These are phyloP conservation scores for Tremellales sp. DNA, from an alignment of 1,284 basidiomycete genomes.

Conservation along the genomic window DNA sequence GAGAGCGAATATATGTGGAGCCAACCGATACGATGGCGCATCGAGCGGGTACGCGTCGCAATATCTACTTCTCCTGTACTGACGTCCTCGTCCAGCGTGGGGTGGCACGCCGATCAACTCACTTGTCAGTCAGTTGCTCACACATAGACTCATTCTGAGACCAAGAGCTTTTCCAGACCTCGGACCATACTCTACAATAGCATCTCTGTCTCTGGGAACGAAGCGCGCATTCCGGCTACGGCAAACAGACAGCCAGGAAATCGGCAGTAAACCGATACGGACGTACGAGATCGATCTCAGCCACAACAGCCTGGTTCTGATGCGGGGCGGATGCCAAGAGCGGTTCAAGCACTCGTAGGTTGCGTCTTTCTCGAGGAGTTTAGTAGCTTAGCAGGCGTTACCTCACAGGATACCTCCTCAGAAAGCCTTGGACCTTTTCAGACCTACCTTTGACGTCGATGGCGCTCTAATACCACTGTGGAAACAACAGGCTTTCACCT, in stretches of 20 bases:
- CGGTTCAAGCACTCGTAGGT: constrained; percentile 63
- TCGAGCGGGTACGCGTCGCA: constrained; percentile 54
- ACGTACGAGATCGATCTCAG: constrained; percentile 78
- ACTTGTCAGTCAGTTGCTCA: constrained; percentile 39
- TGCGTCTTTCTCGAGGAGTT: constrained; percentile 23
- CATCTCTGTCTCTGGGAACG: constrained; percentile 83
- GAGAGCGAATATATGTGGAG: constrained; percentile 85
- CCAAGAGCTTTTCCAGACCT: constrained; percentile 54
- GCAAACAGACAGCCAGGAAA: constrained; percentile 51
- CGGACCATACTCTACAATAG: constrained; percentile 88
- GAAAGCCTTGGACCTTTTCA: constrained; percentile 67
- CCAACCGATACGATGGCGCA: constrained; percentile 81
- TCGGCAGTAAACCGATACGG: constrained; percentile 56
- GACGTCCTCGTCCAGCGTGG: constrained; percentile 56
- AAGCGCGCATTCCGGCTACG: constrained; percentile 71
- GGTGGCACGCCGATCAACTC: constrained; percentile 69
- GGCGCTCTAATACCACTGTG: constrained; percentile 23
- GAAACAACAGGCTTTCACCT: constrained; percentile 55
- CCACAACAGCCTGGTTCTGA: constrained; percentile 86
- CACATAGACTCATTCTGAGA: neutral
- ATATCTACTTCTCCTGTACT: neutral
- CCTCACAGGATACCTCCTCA: constrained; percentile 62
- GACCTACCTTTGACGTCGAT: constrained; percentile 54
- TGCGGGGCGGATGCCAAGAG: constrained; percentile 90
- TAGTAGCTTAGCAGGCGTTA: neutral